Percentiles rank a stretch among this genome's conserved stretches.
Evolutionary conservation across 2,329 filamentous ascomycete genomes (phyloP).

Genomic region (Cytospora leucostoma): DNA sequence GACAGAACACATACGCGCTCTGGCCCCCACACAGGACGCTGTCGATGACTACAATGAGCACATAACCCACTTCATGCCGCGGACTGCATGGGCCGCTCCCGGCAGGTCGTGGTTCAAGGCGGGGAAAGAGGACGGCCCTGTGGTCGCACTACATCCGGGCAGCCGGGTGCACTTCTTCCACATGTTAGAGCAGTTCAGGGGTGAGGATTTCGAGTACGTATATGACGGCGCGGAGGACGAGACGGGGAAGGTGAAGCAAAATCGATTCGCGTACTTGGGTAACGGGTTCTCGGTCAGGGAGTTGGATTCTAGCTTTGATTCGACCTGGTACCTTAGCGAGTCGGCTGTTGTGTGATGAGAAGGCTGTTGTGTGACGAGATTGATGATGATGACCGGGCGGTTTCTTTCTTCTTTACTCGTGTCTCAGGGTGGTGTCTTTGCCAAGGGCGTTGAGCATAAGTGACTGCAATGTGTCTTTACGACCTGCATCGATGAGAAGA

Average conservation of each 20-base stretch:
- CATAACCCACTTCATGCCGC: slow-evolving; percentile 53
- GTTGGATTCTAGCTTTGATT: slow-evolving; percentile 40
- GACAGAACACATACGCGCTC: slow-evolving; percentile 49
- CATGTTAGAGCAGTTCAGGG: slow-evolving; percentile 52
- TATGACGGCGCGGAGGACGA: slow-evolving; percentile 36
- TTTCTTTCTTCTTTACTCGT: not conserved
- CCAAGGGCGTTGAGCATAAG: not conserved
- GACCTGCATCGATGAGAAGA: not conserved
- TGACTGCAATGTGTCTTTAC: not conserved
- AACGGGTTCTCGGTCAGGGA: slow-evolving; percentile 55
- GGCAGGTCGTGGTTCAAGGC: slow-evolving; percentile 56
- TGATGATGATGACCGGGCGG: no score
- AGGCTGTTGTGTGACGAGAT: not conserved
- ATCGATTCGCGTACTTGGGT: slow-evolving; percentile 54
- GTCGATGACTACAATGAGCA: slow-evolving; percentile 55
- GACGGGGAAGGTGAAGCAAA: slow-evolving; percentile 34
- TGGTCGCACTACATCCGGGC: slow-evolving; percentile 53
- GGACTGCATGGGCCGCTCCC: slow-evolving; percentile 50
- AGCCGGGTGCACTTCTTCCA: slow-evolving; percentile 55
- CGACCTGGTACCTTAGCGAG: slow-evolving; percentile 47
- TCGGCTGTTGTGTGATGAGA: slow-evolving; percentile 21
- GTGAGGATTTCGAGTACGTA: slow-evolving; percentile 56
- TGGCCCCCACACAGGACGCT: slow-evolving; percentile 48
- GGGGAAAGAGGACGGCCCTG: slow-evolving; percentile 44
- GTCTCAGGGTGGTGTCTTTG: not conserved